Evolutionary conservation across 1,139 yeast genomes (phyloP).

Genomic region (Yamadazyma triangularis): DNA sequence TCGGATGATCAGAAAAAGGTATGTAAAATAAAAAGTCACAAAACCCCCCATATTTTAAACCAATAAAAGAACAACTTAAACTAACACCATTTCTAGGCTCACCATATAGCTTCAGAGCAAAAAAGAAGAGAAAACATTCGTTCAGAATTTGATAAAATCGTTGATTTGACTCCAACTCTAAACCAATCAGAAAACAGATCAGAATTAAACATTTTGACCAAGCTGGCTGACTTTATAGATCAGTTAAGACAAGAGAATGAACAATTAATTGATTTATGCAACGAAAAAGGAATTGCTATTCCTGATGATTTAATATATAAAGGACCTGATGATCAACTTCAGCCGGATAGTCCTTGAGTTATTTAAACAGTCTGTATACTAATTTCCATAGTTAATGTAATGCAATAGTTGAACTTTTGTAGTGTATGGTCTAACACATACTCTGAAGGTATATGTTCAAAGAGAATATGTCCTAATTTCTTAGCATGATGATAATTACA

Average conservation of each 20-base stretch:
- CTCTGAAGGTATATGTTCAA: constrained; percentile 26
- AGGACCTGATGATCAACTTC: constrained; percentile 30
- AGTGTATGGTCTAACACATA: constrained; percentile 18
- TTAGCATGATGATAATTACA: constrained; percentile 5
- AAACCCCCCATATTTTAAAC: no score
- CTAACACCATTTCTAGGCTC: no score
- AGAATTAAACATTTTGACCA: constrained; percentile 41
- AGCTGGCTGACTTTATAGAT: constrained; percentile 45
- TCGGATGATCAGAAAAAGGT: constrained; percentile 46
- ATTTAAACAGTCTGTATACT: no score
- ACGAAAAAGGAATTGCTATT: constrained; percentile 31
- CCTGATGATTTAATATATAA: constrained; percentile 35
- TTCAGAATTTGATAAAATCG: constrained; percentile 43
- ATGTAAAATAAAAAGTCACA: constrained; percentile 14
- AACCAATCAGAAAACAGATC: constrained; percentile 42
- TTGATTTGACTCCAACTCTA: constrained; percentile 38
- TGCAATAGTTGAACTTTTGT: constrained; percentile 15
- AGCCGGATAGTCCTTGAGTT: constrained; percentile 6
- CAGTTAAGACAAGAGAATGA: constrained; percentile 36
- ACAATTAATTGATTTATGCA: constrained; percentile 30
- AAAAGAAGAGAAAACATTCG: constrained; percentile 45
- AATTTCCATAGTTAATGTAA: constrained; percentile 19
- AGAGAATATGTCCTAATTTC: constrained; percentile 1
- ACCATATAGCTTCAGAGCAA: constrained; percentile 49
- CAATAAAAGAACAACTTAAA: no score